phyloP scores from a whole-genome alignment of 2,329 filamentous ascomycete genomes.

The Monosporascus ibericus region DNA sequence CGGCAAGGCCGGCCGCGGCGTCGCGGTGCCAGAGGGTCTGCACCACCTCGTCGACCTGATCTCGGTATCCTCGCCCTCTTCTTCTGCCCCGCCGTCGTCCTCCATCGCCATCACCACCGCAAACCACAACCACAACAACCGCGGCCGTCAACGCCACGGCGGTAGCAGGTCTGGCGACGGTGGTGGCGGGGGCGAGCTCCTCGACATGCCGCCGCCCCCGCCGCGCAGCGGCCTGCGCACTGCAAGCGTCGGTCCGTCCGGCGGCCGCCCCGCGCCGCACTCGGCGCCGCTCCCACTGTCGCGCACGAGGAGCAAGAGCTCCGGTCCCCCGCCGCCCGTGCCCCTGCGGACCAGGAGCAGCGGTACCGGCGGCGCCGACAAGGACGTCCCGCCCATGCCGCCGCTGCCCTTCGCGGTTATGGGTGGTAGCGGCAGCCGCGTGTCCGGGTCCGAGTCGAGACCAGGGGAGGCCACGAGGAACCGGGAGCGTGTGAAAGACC shows the following conservation, averaged over 20 bases:
- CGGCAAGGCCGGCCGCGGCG: constrained; percentile 22
- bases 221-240: constrained; percentile 17
- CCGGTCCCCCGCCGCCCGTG: constrained; percentile 13
- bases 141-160: neutral
- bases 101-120: neutral
- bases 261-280: neutral
- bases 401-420: constrained; percentile 7
- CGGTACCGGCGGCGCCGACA: neutral
- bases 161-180: neutral
- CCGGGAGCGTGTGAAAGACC: constrained; percentile 9
- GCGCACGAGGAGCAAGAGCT: constrained; percentile 23
- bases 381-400: constrained; percentile 21
- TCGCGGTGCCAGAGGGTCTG: constrained; percentile 25
- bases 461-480: neutral
- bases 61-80: constrained; percentile 5
- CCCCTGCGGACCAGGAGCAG: neutral
- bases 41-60: constrained; percentile 25
- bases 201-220: constrained; percentile 3
- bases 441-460: no score
- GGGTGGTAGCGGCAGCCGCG: neutral
- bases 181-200: neutral
- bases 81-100: neutral
- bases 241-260: constrained; percentile 13
- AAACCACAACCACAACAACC: neutral
- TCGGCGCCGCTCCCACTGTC: constrained; percentile 4